A percentile compares a stretch with the other conserved stretches of the same genome.
Conservation (phyloP, 768 basidiomycete genomes). For the Trametes maxima region DNA sequence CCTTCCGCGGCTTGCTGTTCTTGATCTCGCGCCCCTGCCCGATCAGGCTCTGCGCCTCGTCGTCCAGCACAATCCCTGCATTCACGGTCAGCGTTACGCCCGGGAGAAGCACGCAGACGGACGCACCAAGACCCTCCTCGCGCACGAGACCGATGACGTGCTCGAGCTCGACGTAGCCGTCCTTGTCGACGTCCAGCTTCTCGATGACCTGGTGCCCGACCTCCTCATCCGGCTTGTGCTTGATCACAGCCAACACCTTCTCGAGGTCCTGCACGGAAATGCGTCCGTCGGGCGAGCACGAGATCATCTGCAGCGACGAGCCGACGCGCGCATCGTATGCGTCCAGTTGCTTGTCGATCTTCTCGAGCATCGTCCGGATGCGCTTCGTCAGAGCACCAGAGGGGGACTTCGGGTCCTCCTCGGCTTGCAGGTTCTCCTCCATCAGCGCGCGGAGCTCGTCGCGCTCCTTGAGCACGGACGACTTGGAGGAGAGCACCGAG, state of each 20-base stretch:
- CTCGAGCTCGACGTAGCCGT: constrained; percentile 93
- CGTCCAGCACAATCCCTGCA: constrained; percentile 80
- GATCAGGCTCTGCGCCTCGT: constrained; percentile 79
- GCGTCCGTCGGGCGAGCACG: constrained; percentile 81
- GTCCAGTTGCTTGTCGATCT: constrained; percentile 90
- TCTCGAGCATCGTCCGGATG: constrained; percentile 92
- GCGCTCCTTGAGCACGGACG: constrained; percentile 93
- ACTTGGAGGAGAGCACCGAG: constrained; percentile 88
- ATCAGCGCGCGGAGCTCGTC: constrained; percentile 89
- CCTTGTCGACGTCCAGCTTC: constrained; percentile 94
- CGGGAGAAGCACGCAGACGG: neutral
- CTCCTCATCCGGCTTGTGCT: constrained; percentile 89
- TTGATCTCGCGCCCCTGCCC: constrained; percentile 84
- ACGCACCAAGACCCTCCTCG: constrained; percentile 81
- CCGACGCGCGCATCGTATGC: constrained; percentile 91
- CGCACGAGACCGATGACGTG: constrained; percentile 89
- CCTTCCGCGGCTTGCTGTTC: constrained; percentile 73
- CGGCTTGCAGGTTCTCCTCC: constrained; percentile 89
- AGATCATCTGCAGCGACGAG: constrained; percentile 82
- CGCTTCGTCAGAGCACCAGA: constrained; percentile 91
- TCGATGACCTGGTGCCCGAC: constrained; percentile 85
- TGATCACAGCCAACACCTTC: constrained; percentile 90
- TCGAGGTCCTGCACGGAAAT: constrained; percentile 89
- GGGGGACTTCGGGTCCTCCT: constrained; percentile 85
- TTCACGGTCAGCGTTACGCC: neutral